Conservation (phyloP, 225 moss, liverwort and hornwort species). For the Thuidium tamariscinum region DNA sequence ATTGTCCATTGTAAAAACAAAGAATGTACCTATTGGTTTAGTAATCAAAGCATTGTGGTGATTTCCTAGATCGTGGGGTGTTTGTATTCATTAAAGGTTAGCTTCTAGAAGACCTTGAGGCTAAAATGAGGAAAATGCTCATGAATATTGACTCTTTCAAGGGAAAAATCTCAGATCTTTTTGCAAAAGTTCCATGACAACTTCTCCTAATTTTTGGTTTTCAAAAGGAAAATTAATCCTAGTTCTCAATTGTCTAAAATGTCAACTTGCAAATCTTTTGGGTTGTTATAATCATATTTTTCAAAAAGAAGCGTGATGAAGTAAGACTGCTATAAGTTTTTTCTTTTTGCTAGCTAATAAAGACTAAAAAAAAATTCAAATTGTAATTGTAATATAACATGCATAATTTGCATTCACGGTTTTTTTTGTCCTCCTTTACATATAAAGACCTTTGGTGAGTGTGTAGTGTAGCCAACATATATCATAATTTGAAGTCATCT, state of each 20-base stretch:
- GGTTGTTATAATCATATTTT: background rate
- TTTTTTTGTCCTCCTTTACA: accelerated
- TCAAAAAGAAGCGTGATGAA: background rate
- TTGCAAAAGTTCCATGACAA: background rate
- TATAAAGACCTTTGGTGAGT: accelerated
- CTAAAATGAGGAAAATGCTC: accelerated
- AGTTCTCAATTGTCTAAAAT: background rate
- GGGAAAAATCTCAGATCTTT: background rate
- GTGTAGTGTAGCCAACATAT: background rate
- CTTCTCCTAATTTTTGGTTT: background rate
- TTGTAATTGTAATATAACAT: background rate
- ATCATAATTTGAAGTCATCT: background rate
- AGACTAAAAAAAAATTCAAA: background rate
- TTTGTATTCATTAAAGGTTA: accelerated
- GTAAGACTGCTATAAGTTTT: background rate
- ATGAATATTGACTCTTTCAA: background rate
- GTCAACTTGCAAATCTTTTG: background rate
- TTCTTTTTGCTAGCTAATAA: background rate
- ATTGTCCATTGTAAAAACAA: background rate
- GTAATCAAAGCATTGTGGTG: background rate
- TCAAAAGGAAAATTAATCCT: background rate
- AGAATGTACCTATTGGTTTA: background rate
- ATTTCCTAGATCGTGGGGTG: accelerated
- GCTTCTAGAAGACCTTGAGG: background rate
- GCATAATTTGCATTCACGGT: too few species aligned